These are phyloP conservation scores for Moricandia moricandioides DNA, from an alignment of 345 rosid genomes.

Conservation along the genomic window DNA sequence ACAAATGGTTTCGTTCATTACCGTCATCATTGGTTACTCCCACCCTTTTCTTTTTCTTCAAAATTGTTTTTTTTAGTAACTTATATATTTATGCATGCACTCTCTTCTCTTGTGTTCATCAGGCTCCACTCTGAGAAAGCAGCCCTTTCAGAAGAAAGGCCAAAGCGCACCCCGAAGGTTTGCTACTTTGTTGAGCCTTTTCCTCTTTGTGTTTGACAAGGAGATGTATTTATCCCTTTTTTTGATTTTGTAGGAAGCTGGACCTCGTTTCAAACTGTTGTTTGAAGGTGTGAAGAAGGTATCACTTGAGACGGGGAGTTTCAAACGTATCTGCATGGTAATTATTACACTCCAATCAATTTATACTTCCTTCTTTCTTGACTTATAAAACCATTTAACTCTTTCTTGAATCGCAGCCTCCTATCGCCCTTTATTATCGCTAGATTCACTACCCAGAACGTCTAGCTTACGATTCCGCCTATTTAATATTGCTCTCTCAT, in stretches of 20 bases:
- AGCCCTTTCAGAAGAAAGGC: not conserved
- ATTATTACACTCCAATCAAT: not conserved
- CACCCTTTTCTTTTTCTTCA: not conserved
- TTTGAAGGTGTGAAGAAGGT: not conserved
- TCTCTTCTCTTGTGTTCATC: not conserved
- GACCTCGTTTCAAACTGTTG: not conserved
- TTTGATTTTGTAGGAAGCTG: not conserved
- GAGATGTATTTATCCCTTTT: not conserved
- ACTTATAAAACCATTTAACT: not conserved
- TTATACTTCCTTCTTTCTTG: not conserved
- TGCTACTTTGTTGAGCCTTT: not conserved
- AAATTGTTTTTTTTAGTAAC: not conserved
- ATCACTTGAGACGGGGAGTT: not conserved
- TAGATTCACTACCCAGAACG: no score
- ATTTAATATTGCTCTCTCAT: no score
- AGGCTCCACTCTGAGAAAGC: not conserved
- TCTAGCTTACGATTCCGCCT: no score
- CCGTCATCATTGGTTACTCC: not conserved
- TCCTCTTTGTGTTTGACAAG: not conserved
- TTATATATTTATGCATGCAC: not conserved
- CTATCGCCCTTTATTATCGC: no score
- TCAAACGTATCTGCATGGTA: not conserved
- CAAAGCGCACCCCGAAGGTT: not conserved
- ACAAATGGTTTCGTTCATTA: not conserved
- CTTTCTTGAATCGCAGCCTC: not conserved